Conservation (phyloP, 768 basidiomycete species). For the Leccinum pellstonianum region DNA sequence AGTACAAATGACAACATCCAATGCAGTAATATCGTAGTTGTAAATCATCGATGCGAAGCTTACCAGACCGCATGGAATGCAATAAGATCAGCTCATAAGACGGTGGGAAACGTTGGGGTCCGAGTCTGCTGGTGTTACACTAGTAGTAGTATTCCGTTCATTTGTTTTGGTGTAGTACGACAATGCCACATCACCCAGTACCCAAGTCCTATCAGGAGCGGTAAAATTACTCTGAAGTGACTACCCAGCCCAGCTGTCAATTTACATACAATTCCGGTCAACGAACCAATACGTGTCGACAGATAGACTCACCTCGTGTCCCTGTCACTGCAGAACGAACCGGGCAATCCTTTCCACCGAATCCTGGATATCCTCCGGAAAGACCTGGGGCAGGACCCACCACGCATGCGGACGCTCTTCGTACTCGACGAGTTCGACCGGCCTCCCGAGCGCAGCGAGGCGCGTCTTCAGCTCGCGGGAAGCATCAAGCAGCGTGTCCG, state of each 20-base stretch:
- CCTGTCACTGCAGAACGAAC: slow-evolving; percentile 1
- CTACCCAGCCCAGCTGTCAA: background rate
- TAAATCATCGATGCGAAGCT: too few relatives aligned
- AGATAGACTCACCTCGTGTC: too few relatives aligned
- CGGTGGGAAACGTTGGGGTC: too few relatives aligned
- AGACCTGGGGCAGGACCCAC: slow-evolving; percentile 19
- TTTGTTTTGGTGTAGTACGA: background rate
- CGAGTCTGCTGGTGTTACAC: too few relatives aligned
- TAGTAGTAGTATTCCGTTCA: background rate
- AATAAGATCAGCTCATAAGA: too few relatives aligned
- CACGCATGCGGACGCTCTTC: slow-evolving; percentile 22
- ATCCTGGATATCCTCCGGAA: slow-evolving; percentile 16
- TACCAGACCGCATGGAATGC: too few relatives aligned
- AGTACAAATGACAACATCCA: too few relatives aligned
- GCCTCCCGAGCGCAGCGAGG: background rate
- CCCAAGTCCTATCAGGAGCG: too few relatives aligned
- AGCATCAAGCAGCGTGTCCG: slow-evolving; percentile 13
- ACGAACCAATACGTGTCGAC: background rate
- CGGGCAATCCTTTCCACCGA: slow-evolving; percentile 10
- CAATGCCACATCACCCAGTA: background rate
- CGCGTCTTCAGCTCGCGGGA: slow-evolving; percentile 12
- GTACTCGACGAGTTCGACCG: slow-evolving; percentile 28
- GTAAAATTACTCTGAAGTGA: too few relatives aligned
- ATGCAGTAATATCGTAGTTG: too few relatives aligned
- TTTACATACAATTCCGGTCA: background rate